Evolutionary conservation across 78 protist species (phyloP).

Genomic region (Speleostelium caveatum): DNA sequence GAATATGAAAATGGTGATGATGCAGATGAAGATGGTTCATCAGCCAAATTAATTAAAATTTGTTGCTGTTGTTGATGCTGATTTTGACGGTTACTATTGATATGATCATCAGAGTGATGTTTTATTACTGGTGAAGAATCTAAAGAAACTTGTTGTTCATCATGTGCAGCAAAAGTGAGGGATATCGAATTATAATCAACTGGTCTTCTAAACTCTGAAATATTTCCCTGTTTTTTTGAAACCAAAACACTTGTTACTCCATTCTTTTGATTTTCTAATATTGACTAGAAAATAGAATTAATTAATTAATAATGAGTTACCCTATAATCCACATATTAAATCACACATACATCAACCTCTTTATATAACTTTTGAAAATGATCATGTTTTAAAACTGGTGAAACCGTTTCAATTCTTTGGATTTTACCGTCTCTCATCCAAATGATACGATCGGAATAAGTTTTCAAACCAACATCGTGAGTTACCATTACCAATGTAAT

Average conservation of each 20-base stretch:
- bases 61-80: background rate
- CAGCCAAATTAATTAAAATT: background rate
- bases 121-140: background rate
- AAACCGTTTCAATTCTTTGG: slow-evolving; percentile 70
- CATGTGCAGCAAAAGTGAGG: background rate
- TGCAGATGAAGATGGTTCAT: background rate
- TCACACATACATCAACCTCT: slow-evolving; percentile 15
- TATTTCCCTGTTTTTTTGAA: background rate
- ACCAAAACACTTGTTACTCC: slow-evolving; percentile 40
- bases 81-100: background rate
- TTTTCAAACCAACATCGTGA: slow-evolving; percentile 95
- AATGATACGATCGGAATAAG: slow-evolving; percentile 91
- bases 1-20: background rate
- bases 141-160: background rate
- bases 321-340: background rate
- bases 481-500: slow-evolving; percentile 97
- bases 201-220: slow-evolving; percentile 69
- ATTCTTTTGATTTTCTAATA: slow-evolving; percentile 46
- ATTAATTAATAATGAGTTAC: background rate
- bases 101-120: background rate
- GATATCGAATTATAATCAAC: slow-evolving; percentile 77
- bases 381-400: slow-evolving; percentile 2
- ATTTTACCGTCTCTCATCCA: slow-evolving; percentile 96
- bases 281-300: background rate
- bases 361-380: slow-evolving; percentile 37